Evolutionary conservation across 345 rosid genomes (phyloP).

Genomic region (rapeseed (Brassica napus)): DNA sequence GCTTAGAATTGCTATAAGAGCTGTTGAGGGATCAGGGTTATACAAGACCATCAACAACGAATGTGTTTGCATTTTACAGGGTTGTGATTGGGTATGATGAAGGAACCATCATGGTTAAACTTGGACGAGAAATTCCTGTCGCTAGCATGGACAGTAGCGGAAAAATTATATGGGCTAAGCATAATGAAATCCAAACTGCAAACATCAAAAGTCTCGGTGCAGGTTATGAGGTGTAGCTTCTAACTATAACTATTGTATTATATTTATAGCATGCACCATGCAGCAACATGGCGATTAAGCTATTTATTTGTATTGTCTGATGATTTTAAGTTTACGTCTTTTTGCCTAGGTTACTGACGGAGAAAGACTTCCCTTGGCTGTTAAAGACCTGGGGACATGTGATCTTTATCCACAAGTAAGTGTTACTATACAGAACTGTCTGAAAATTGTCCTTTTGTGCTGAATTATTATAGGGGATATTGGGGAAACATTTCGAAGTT

Average conservation of each 20-base stretch:
- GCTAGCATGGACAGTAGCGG: slow-evolving; percentile 99
- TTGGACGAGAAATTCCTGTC: slow-evolving; percentile 98
- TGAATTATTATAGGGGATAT: slow-evolving; percentile 7
- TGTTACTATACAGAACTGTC: slow-evolving; percentile 27
- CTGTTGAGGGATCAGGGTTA: slow-evolving; percentile 12
- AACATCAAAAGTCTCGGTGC: slow-evolving; percentile 97
- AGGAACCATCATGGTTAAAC: slow-evolving; percentile 65
- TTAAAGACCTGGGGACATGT: slow-evolving; percentile 84
- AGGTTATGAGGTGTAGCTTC: slow-evolving; percentile 75
- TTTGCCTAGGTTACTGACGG: slow-evolving; percentile 84
- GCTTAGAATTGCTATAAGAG: slow-evolving; percentile 1
- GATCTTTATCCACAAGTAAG: slow-evolving; percentile 56
- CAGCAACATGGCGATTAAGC: slow-evolving; percentile 5
- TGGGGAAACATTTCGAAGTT: slow-evolving; percentile 17
- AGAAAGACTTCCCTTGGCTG: slow-evolving; percentile 95
- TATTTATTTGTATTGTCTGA: slow-evolving; percentile 19
- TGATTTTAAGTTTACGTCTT: slow-evolving; percentile 20
- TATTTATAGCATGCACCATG: slow-evolving; percentile 4
- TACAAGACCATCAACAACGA: slow-evolving; percentile 2
- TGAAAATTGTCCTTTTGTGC: slow-evolving; percentile 2
- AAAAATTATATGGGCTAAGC: slow-evolving; percentile 99
- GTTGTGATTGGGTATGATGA: slow-evolving; percentile 80
- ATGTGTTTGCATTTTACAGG: slow-evolving; percentile 47
- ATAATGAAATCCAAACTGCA: slow-evolving; percentile 97
- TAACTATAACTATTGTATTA: slow-evolving; percentile 6